Evolutionary conservation across 2,329 filamentous ascomycete genomes (phyloP).

Genomic region (Fusarium sp.): DNA sequence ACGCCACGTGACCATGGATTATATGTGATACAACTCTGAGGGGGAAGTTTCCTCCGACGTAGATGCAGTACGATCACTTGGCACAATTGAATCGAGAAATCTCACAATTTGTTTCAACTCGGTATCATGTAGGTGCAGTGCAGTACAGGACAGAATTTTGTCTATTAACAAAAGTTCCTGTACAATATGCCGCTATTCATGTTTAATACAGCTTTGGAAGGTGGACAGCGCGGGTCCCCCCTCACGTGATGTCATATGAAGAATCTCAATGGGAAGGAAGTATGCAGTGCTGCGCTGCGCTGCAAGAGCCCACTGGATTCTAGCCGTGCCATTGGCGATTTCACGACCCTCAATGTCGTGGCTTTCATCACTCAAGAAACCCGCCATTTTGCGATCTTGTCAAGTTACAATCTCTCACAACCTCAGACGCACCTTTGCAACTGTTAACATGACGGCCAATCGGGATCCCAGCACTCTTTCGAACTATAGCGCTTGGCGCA

Average conservation of each 20-base stretch:
- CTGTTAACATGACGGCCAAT: constrained; percentile 48
- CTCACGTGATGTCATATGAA: constrained; percentile 37
- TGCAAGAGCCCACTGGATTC: constrained; percentile 26
- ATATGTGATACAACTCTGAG: not conserved
- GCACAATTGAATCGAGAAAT: not conserved
- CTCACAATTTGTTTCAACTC: constrained; percentile 12
- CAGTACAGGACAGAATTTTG: not conserved
- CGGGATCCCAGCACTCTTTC: constrained; percentile 91
- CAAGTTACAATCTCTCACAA: constrained; percentile 43
- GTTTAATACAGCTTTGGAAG: constrained; percentile 28
- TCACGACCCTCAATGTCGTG: constrained; percentile 44
- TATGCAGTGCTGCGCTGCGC: not conserved
- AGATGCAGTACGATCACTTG: not conserved
- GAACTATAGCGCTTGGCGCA: constrained; percentile 91
- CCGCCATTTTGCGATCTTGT: constrained; percentile 40
- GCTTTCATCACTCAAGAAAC: constrained; percentile 46
- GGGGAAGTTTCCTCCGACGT: not conserved
- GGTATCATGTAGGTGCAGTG: not conserved
- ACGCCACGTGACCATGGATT: constrained; percentile 9
- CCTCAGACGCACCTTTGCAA: constrained; percentile 47
- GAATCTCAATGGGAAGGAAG: constrained; percentile 21
- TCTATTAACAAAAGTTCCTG: constrained; percentile 18
- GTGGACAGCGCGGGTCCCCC: constrained; percentile 6
- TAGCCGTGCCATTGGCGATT: constrained; percentile 29
- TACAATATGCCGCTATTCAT: constrained; percentile 12